Evolutionary conservation across 2,329 filamentous ascomycete species (phyloP), one percentile per base, ranked within the genome.

Genomic region (Venturia nashicola): DNA sequence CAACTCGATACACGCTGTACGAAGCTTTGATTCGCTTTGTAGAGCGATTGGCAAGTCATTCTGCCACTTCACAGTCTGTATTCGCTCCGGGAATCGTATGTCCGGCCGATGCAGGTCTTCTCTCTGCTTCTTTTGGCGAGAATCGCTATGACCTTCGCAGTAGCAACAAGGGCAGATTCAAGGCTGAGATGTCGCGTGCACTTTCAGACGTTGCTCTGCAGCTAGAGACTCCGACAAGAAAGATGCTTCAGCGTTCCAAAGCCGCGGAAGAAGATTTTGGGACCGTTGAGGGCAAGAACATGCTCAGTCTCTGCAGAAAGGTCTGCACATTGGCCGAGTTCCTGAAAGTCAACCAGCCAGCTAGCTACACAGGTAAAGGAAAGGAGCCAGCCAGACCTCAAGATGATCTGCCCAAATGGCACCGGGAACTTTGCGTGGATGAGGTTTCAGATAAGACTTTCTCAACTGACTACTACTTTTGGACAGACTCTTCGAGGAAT

Each of bases 21-120:
- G 67, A 69, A 7, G 70, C 69, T 2, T 67, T 79, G 3, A 66
- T 81, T 8, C 68, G 71, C 27, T 77, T 82, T 64, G 62, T 82
- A 2, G 64, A 70, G 2, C 66, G 68, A 0, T 64, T 82, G 12
- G 69, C 69, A 2, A 66, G 59, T 6, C 74, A 78, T 64, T 63
- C 69, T 1, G 66, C 66, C 8, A 76, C 73, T 2, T 67, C 69
- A 0, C 34, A 63, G 6, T 67, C 77, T 1, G 66, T 80, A 0
- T 74, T 74, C 61, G 64, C 64, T 2, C 70, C 75, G 20, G 73
- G 76, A 2, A 67, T 68, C 0, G 65, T 75, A 4, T 77, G 74
- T 20, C 67, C 70, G 4, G 69, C 71, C 4, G 69, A 67, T 4
- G 71, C 73, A 27, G 75, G 75, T 63, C 70, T 81, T 1, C 64